A percentile compares a stretch with the other conserved stretches of the same genome.
Evolutionary conservation across 768 basidiomycete genomes (phyloP).

Genomic region (Guyanaporus albipodus): DNA sequence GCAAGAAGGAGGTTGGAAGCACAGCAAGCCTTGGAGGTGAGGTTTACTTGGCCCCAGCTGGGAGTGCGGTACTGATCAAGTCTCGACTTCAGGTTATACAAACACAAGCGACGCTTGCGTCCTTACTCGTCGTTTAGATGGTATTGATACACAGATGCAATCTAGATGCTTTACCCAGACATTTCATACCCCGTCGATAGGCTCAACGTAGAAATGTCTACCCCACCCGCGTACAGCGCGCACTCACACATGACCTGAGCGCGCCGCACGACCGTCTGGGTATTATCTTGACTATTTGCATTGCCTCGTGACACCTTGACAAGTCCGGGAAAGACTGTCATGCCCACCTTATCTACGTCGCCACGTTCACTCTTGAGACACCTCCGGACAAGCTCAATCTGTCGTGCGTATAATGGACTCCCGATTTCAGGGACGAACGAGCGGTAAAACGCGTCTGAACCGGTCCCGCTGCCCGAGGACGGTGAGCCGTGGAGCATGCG

Average conservation of each 20-base stretch:
- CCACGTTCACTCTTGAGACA: slow-evolving; percentile 74
- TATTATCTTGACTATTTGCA: slow-evolving; percentile 38
- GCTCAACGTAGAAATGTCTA: slow-evolving; percentile 5
- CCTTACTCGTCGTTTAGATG: slow-evolving; percentile 67
- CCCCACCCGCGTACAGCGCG: slow-evolving; percentile 41
- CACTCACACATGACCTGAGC: slow-evolving; percentile 89
- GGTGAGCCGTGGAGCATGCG: slow-evolving; percentile 81
- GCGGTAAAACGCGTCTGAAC: slow-evolving; percentile 72
- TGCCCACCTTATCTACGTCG: slow-evolving; percentile 71
- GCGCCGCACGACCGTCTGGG: slow-evolving; percentile 73
- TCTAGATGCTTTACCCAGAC: slow-evolving; percentile 14
- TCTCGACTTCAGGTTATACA: slow-evolving; percentile 59
- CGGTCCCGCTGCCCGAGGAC: slow-evolving; percentile 37
- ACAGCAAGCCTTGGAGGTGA: slow-evolving; percentile 84
- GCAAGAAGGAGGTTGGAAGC: slow-evolving; percentile 87
- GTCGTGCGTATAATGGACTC: slow-evolving; percentile 65
- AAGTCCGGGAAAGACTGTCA: slow-evolving; percentile 83
- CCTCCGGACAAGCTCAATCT: slow-evolving; percentile 82
- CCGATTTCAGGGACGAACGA: slow-evolving; percentile 84
- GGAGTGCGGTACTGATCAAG: too few species aligned
- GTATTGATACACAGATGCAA: slow-evolving; percentile 19
- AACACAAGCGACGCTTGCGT: slow-evolving; percentile 78
- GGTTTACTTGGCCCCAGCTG: not conserved
- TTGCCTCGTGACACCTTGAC: slow-evolving; percentile 66
- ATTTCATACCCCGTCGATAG: not conserved